Evolutionary conservation across 345 rosid genomes (phyloP), one percentile per base, ranked within the genome.

Genomic region (Salix dunnii): DNA sequence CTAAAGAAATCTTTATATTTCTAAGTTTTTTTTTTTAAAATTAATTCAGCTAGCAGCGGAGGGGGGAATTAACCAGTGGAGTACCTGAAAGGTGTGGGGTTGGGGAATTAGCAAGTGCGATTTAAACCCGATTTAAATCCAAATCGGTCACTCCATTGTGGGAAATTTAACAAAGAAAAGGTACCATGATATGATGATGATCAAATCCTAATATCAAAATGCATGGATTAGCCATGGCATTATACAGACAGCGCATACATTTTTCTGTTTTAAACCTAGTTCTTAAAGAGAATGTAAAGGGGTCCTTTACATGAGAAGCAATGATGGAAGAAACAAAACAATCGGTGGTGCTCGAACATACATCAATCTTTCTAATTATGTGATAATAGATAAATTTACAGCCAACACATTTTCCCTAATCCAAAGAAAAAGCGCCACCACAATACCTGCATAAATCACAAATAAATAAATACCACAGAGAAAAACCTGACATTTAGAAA

Each of bases 341-440:
- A 21, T 33, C 5, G 13, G 42, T 53, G 27, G 42, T 33, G 27
- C 20, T 53, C 48, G 5, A 35, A 5, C 72, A 70, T 7, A 6
- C 12, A 63, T 30, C 76, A 21, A 60, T 62, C 49, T 21, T 74
- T 40, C 46, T 48, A 21, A 65, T 49, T 49, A 66, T 48, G 28
- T 73, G 67, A 36, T 25, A 4, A 73, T 23, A 25, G 25, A 73
- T 38, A 25, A 51, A 30, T 25, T 38, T 4, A 9, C 25, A 17
- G 27, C 5, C 35, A 49, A 21, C 25, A 49, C 5, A 21, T 14
- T 18, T 43, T 21, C 31, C 64, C 69, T 70, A 70, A 70, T 77
- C 74, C 70, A 70, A 70, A 5, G 70, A 51, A 58, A 70, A 77
- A n/a, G 60, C 25, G 48, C 79, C 79, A 28, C 79, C 60, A 63